Evolutionary conservation across 176 grass and related monocot species (phyloP), one percentile per base, ranked within the genome.

Genomic region (Oryza coarctata): DNA sequence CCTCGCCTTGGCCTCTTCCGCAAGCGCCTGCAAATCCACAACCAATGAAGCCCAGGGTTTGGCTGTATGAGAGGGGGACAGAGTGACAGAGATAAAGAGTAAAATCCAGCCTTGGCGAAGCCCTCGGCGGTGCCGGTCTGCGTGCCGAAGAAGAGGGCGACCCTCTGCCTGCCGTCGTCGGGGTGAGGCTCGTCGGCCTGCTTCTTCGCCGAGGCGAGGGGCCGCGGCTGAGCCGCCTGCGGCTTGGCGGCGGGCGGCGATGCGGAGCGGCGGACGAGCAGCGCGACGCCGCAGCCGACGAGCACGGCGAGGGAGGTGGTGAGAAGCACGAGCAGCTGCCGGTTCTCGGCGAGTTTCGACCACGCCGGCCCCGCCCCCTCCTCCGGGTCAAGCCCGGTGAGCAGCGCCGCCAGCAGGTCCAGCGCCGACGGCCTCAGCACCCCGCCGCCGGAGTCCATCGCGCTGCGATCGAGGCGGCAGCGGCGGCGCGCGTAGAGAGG

Each of bases 111-210:
- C 93, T 87, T 80, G 61, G 95, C 95, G 88, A 99, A 99, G 2
- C 93, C 93, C 80, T 99, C 96, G 43, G 93, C 91, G 22, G 93
- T 99, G 38, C 96, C 91, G 26, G 93, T 99, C 85, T 99, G 96
- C 49, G 96, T 99, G 35, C 96, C 96, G 76, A 95, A 99, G 77
- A 99, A 85, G 49, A 99, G 40, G 36, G 87, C 73, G 67, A 99
- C 89, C 80, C 82, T 92, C 80, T 75, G 85, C 58, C 92, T 86
- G 25, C 93, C 96, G 76, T 84, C 92, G 63, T 90, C 89, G 32
- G 90, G 93, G 23, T 92, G 91, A 15, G 75, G 61, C 34, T 84
- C 88, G n/a, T 68, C 50, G 14, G 52, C 83, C 70, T 33, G n/a
- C 29, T 38, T 17, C 78, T 57, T 84, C 3, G 45, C 63, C 6